These are phyloP conservation scores for Groenewaldozyma salmanticensis DNA, from an alignment of 805 yeast species.

Conservation along the genomic window DNA sequence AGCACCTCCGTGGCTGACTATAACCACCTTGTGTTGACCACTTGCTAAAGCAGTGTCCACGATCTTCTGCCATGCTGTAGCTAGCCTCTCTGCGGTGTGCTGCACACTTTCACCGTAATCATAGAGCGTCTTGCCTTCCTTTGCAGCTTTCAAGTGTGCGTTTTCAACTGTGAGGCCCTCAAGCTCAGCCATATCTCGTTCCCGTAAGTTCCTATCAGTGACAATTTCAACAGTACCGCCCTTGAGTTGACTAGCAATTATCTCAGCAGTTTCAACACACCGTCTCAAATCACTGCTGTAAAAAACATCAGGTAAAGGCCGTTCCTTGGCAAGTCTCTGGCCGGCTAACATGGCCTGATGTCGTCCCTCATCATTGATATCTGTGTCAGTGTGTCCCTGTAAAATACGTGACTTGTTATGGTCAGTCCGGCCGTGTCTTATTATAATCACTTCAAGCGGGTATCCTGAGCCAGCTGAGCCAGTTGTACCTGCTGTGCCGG, in stretches of 20 bases:
- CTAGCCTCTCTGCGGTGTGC: constrained; percentile 38
- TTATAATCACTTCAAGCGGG: constrained; percentile 27
- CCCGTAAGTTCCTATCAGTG: constrained; percentile 45
- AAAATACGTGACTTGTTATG: constrained; percentile 58
- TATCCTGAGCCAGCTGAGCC: not conserved
- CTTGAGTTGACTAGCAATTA: constrained; percentile 27
- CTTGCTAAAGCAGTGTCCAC: constrained; percentile 30
- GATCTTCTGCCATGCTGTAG: constrained; percentile 34
- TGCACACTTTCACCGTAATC: constrained; percentile 53
- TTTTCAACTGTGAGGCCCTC: constrained; percentile 66
- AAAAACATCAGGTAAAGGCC: constrained; percentile 34
- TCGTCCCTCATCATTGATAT: constrained; percentile 51
- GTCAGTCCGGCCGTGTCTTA: constrained; percentile 81
- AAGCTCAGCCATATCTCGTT: constrained; percentile 67
- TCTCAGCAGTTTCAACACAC: constrained; percentile 40
- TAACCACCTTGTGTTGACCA: constrained; percentile 30
- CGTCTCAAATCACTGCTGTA: constrained; percentile 41
- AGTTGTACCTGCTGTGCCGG: too few species aligned
- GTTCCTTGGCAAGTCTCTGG: constrained; percentile 24
- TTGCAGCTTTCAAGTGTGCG: constrained; percentile 43
- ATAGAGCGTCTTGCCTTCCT: constrained; percentile 48
- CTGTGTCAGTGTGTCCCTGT: constrained; percentile 69
- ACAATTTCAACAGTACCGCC: constrained; percentile 17
- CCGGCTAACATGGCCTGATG: constrained; percentile 54
- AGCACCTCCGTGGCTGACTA: constrained; percentile 78